Base-by-base conservation (phyloP, 345 rosid genomes). In the Pistacia vera region DNA sequence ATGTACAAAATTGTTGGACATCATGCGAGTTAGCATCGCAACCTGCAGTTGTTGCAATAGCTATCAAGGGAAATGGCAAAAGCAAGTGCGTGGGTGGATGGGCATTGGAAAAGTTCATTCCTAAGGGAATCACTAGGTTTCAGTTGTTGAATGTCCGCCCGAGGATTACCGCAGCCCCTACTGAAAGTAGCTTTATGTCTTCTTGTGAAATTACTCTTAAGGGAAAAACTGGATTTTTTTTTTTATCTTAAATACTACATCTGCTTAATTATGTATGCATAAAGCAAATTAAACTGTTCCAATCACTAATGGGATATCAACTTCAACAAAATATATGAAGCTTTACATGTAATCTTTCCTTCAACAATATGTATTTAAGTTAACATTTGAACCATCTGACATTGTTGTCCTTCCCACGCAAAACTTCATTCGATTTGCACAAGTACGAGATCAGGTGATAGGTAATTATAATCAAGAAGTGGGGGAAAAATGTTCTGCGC, bases 381-480 rank as follows among this genome's bases (percentile, higher is more conserved):
- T 30, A 30, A 30, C 33, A 30, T 30, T 30, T 30, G 33, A 30
- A 30, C 33, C 70, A 67, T 25, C 25, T 25, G 25, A 25, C 25
- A 25, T 65, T 54, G 25, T 71, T 66, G 30, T 51, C 17, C 8
- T 79, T 67, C 55, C 75, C 88, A 94, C 90, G 97, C 94, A 94
- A 68, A 92, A 90, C 72, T 83, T 68, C 11, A 77, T 90, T 78
- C 91, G 97, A 12, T 48, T 95, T 75, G 72, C 94, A 71, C 90
- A 90, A 87, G 91, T 89, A 68, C 86, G 93, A 57, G 91, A 93
- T 2, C 95, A 91, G 52, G 85, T 93, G 38, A 93, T 89, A 13
- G 76, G 84, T 78, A 96, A 95, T 66, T 93, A 91, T 72, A 93
- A 35, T 86, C 83, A 91, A 83, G 98, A 95, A 80, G 67, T 83